phyloP scores from a whole-genome alignment of 2,329 filamentous ascomycete genomes.

The Colletotrichum truncatum region DNA sequence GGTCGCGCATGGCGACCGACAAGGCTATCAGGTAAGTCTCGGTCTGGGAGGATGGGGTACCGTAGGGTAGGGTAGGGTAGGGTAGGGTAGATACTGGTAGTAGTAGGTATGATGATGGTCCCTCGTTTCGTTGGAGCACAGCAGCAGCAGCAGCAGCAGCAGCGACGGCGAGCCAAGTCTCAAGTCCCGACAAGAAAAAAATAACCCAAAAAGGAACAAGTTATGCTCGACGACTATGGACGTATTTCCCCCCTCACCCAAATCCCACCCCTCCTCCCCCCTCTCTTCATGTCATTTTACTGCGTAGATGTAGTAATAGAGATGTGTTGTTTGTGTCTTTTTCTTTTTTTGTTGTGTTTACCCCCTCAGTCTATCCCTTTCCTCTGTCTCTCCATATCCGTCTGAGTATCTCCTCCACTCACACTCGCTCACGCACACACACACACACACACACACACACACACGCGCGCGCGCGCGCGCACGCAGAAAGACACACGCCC shows the following conservation, averaged over 20 bases:
- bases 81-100: no score
- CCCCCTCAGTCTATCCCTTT: background rate
- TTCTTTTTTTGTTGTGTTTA: background rate
- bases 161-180: background rate
- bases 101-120: no score
- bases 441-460: background rate
- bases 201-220: background rate
- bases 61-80: no score
- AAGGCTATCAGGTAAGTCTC: background rate
- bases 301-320: background rate
- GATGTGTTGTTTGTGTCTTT: no score
- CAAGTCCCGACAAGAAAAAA: background rate
- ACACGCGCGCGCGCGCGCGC: background rate
- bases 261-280: background rate
- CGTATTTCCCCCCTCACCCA: background rate
- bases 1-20: background rate
- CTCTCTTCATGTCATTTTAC: conserved; percentile 1
- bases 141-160: background rate
- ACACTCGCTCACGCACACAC: background rate
- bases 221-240: conserved; percentile 19
- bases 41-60: no score
- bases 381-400: background rate
- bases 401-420: background rate
- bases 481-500: background rate
- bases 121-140: no score